Percentiles rank a stretch among this genome's conserved stretches.
Evolutionary conservation across 2,329 filamentous ascomycete species (phyloP).

Genomic region (Xylaria hypoxylon): DNA sequence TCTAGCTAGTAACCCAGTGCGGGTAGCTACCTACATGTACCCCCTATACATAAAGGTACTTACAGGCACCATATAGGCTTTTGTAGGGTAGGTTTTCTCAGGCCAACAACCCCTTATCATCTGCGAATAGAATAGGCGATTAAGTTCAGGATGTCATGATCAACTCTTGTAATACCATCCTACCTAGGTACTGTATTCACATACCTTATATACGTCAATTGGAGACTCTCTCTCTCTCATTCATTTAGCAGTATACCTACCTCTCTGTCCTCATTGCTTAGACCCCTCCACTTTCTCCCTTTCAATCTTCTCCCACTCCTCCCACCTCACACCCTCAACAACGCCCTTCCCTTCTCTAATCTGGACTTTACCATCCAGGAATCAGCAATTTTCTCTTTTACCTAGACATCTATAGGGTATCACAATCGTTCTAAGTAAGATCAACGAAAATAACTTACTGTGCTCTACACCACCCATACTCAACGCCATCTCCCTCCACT

Average conservation of each 20-base stretch:
- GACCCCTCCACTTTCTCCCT: slow-evolving; percentile 5
- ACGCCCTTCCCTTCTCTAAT: slow-evolving; percentile 36
- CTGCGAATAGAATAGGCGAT: too few species aligned
- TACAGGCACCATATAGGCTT: too few species aligned
- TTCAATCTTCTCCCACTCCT: slow-evolving; percentile 38
- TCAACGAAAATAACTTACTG: slow-evolving; percentile 5
- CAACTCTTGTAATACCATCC: not conserved
- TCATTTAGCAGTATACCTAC: too few species aligned
- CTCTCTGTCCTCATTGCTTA: not conserved
- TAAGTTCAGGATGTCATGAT: too few species aligned
- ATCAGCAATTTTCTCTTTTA: slow-evolving; percentile 1
- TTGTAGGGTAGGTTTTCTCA: too few species aligned
- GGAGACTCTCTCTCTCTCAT: not conserved
- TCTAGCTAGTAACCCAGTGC: too few species aligned
- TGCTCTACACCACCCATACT: slow-evolving; percentile 34
- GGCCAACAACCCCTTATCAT: too few species aligned
- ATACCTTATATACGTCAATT: not conserved
- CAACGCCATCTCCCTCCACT: slow-evolving; percentile 38
- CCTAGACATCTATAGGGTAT: not conserved
- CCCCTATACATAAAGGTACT: too few species aligned
- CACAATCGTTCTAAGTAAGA: not conserved
- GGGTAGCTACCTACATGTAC: too few species aligned
- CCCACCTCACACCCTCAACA: slow-evolving; percentile 28
- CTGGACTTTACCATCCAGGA: slow-evolving; percentile 27
- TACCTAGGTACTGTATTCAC: not conserved